Percentiles rank a stretch among this genome's conserved stretches.
phyloP scores from a whole-genome alignment of 73 alveolate genomes.

The Paramecium pentaurelia region DNA sequence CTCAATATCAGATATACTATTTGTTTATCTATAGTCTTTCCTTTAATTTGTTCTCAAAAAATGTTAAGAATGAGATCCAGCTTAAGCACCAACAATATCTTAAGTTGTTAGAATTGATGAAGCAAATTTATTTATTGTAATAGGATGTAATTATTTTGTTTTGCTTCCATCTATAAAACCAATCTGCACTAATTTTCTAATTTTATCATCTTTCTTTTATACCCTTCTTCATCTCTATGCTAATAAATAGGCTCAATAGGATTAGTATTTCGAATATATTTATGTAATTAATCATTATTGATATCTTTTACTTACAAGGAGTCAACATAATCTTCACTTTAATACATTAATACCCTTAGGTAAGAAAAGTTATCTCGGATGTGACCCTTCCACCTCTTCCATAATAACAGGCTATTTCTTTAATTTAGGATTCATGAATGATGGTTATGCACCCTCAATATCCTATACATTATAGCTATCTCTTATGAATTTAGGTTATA shows the following conservation, averaged over 20 bases:
- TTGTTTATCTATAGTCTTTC: conserved; percentile 7
- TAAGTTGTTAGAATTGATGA: neutral
- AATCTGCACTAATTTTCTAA: neutral
- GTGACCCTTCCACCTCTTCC: conserved; percentile 30
- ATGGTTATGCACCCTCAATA: conserved; percentile 93
- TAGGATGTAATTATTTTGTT: conserved; percentile 32
- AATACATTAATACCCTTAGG: conserved; percentile 3
- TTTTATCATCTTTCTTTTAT: neutral
- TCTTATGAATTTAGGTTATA: conserved; percentile 92
- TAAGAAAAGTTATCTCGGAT: neutral
- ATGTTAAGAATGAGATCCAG: neutral
- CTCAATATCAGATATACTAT: conserved; percentile 12
- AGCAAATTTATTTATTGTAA: neutral
- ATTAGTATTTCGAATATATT: neutral
- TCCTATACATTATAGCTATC: conserved; percentile 85
- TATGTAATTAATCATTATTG: neutral
- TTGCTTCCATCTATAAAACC: conserved; percentile 27
- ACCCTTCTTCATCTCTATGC: conserved; percentile 15
- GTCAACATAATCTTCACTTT: conserved; percentile 16
- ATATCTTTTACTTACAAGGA: neutral
- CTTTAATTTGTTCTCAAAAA: conserved; percentile 21
- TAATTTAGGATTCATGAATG: conserved; percentile 62
- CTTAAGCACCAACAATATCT: conserved; percentile 35
- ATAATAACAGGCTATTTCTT: conserved; percentile 69
- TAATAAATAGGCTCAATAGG: conserved; percentile 1